phyloP scores from a whole-genome alignment of 139 green algal genomes.

The Chlamydomonas schloesseri region DNA sequence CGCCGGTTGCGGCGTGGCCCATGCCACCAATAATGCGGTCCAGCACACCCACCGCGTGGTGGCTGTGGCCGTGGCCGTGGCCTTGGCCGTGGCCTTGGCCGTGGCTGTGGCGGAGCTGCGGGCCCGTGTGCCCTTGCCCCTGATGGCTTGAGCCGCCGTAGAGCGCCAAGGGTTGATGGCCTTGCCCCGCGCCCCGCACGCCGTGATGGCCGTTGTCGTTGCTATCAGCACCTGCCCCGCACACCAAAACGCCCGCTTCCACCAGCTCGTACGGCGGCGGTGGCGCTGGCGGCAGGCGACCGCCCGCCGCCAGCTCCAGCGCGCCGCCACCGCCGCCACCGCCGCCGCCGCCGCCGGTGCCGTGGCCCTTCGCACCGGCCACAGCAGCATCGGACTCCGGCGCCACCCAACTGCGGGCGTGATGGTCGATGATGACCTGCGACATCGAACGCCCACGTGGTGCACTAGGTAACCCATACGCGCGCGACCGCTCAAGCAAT shows the following conservation, averaged over 20 bases:
- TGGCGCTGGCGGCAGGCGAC: too few species aligned
- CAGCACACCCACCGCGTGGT: background rate
- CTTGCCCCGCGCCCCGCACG: too few species aligned
- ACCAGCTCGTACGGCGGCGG: too few species aligned
- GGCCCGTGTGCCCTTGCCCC: too few species aligned
- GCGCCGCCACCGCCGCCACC: background rate
- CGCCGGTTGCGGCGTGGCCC: too few species aligned
- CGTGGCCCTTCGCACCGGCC: background rate
- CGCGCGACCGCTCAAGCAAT: background rate
- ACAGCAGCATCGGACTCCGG: background rate
- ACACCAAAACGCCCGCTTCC: too few species aligned
- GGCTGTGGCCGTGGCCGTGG: background rate
- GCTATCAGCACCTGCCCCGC: too few species aligned
- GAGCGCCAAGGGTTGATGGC: too few species aligned
- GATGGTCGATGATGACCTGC: slow-evolving; percentile 46
- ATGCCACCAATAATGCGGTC: background rate
- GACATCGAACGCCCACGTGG: background rate
- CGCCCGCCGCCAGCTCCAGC: background rate
- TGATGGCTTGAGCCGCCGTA: too few species aligned
- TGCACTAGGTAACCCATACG: background rate
- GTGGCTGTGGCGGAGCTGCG: background rate
- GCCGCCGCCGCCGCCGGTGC: background rate
- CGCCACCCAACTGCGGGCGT: slow-evolving; percentile 14
- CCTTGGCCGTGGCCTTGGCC: background rate
- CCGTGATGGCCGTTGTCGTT: too few species aligned